Base-by-base conservation (phyloP, 768 basidiomycete species). In the Lentinula detonsa region DNA sequence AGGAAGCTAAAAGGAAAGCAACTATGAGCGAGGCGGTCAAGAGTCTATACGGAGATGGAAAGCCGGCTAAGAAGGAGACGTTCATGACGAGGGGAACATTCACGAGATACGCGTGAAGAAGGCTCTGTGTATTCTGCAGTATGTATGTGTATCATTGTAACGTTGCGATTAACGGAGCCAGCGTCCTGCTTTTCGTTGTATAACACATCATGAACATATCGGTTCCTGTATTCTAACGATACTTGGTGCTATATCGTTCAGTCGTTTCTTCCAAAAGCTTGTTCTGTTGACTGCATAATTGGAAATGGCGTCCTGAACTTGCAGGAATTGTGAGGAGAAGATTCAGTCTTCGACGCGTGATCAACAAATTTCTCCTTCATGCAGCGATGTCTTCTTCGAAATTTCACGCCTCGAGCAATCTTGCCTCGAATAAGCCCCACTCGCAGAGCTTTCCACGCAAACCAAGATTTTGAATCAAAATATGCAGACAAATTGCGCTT, bases 41-140 rank as follows among this genome's bases (percentile, higher is more conserved):
- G 75, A 88, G 87, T 39, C 69, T 97, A 65, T 97, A 95, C 70
- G 80, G 74, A 45, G 84, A 85, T 61, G 81, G 84, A 21, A 80
- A 77, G 15, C 74, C 80, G 55, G 76, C 77, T 64, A 79, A 76
- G 69, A 92, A 93, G 69, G 90, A 90, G 74, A 94, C 91, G 5
- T 95, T 94, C 66, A 93, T 93, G 82, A 95, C 93, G 1, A 90
- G 88, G 82, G 86, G 87, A 16, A 96, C 94, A 11, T 97, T 95
- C 66, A 95, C 90, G 8, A 83, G 94, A 11, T 48, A 48, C 11
- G 46, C 75, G 93, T 94, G 69, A 73, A 78, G 42, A 21, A 3
- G 5, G 23, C 21, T n/a, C 23, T 40, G 16, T 23, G 21, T 48
- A 10, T 42, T 28, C 34, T 55, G 10, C 34, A 37, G 18, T 57